Evolutionary conservation across 352 stramenopile genomes (phyloP).

Genomic region (Globisporangium iwayamae): DNA sequence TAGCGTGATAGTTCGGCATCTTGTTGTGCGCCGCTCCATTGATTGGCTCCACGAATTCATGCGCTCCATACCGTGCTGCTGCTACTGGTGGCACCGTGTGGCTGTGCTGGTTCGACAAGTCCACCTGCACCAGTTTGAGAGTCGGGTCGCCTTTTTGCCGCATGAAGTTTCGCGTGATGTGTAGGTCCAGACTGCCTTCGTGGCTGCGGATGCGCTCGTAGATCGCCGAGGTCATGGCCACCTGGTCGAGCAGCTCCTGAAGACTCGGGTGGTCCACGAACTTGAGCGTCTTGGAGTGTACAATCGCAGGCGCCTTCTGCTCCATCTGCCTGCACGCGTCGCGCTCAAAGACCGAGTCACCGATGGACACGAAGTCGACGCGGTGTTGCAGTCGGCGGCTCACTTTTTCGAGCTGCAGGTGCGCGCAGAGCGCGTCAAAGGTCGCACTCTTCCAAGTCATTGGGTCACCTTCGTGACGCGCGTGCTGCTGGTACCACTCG

Average conservation of each 20-base stretch:
- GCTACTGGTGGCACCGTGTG: neutral
- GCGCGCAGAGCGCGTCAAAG: conserved; percentile 46
- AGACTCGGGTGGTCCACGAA: conserved; percentile 41
- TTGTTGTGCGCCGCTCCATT: neutral
- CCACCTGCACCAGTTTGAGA: conserved; percentile 35
- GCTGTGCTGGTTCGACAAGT: conserved; percentile 12
- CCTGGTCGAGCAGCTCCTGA: conserved; percentile 42
- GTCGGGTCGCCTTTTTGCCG: conserved; percentile 17
- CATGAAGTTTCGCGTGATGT: conserved; percentile 23
- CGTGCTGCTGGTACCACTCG: conserved; percentile 51
- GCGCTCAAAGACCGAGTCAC: conserved; percentile 52
- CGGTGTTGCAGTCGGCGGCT: conserved; percentile 18
- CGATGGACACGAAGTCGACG: conserved; percentile 53
- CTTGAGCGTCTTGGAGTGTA: conserved; percentile 57
- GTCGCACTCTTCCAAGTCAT: conserved; percentile 50
- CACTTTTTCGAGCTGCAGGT: conserved; percentile 46
- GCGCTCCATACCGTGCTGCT: neutral
- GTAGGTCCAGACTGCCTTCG: conserved; percentile 38
- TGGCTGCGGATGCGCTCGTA: conserved; percentile 42
- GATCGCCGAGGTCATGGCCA: conserved; percentile 32
- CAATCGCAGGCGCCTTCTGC: conserved; percentile 23
- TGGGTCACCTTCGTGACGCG: conserved; percentile 28
- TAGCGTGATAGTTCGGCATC: neutral
- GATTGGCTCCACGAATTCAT: neutral
- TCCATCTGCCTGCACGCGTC: conserved; percentile 46